A percentile compares a stretch with the other conserved stretches of the same genome.
Conservation (phyloP, 345 rosid species). For the Aegle marmelos region DNA sequence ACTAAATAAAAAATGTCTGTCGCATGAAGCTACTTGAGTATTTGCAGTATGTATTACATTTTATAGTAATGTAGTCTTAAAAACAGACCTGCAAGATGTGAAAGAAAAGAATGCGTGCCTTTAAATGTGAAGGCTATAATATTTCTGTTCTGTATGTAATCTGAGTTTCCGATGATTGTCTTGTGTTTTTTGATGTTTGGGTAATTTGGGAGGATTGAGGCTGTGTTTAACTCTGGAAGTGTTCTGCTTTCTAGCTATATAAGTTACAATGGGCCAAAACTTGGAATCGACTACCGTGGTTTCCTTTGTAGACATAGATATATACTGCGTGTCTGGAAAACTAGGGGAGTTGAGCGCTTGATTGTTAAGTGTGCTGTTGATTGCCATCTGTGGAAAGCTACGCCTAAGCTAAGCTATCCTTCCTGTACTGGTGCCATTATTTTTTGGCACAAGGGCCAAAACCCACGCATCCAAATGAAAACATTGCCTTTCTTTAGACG, state of each 20-base stretch:
- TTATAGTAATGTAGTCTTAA: conserved; percentile 1
- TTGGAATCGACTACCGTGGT: background rate
- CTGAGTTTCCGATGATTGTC: background rate
- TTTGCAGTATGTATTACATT: conserved; percentile 10
- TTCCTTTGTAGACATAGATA: too few relatives aligned
- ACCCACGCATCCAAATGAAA: too few relatives aligned
- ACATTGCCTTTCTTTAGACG: too few relatives aligned
- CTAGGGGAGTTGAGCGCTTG: too few relatives aligned
- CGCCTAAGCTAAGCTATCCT: too few relatives aligned
- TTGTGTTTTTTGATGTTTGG: conserved; percentile 4
- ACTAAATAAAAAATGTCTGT: conserved; percentile 34
- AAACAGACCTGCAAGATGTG: conserved; percentile 24
- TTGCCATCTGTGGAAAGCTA: too few relatives aligned
- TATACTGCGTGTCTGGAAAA: too few relatives aligned
- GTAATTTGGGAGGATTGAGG: background rate
- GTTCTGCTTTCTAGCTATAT: background rate
- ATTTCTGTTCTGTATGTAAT: conserved; percentile 12
- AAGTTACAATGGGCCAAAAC: background rate
- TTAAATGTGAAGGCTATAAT: conserved; percentile 19
- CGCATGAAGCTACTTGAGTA: conserved; percentile 12
- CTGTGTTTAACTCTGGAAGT: background rate
- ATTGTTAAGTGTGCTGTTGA: too few relatives aligned
- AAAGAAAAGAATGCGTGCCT: conserved; percentile 22
- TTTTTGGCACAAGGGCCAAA: too few relatives aligned
- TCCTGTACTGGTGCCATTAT: too few relatives aligned